Evolutionary conservation across 2,329 filamentous ascomycete species (phyloP).

Genomic region (Sordariomycetes sp.): DNA sequence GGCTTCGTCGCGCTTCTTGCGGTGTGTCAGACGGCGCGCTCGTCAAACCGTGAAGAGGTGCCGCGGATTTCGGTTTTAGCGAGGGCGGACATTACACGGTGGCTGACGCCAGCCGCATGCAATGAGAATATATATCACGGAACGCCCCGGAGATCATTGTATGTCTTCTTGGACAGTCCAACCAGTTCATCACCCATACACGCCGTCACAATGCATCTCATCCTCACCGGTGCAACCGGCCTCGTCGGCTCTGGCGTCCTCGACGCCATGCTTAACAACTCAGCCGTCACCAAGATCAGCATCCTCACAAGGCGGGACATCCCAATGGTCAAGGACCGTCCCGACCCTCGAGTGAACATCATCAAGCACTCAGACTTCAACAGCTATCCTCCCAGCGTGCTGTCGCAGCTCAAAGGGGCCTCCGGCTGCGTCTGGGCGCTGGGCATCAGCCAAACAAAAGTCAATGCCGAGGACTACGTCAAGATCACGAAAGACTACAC

Average conservation of each 20-base stretch:
- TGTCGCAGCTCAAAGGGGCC: conserved; percentile 53
- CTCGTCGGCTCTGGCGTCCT: conserved; percentile 53
- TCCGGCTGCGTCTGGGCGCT: conserved; percentile 66
- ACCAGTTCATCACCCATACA: background rate
- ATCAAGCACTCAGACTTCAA: conserved; percentile 61
- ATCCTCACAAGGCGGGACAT: conserved; percentile 60
- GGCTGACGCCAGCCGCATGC: background rate
- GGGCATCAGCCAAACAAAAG: conserved; percentile 53
- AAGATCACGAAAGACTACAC: conserved; percentile 61
- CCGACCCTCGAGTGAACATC: conserved; percentile 52
- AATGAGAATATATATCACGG: background rate
- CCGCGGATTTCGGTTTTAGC: too few relatives aligned
- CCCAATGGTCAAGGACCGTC: conserved; percentile 45
- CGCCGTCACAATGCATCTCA: conserved; percentile 41
- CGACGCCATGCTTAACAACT: conserved; percentile 48
- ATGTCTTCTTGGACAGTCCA: background rate
- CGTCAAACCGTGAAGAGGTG: too few relatives aligned
- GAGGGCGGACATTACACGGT: too few relatives aligned
- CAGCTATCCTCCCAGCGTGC: conserved; percentile 46
- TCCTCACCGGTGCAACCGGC: conserved; percentile 61
- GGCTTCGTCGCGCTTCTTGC: too few relatives aligned
- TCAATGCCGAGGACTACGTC: conserved; percentile 56
- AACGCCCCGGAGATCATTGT: background rate
- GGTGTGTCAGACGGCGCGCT: too few relatives aligned
- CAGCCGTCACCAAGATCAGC: conserved; percentile 53